Evolutionary conservation across 2,329 filamentous ascomycete species (phyloP).

Genomic region (Exophiala xenobiotica): DNA sequence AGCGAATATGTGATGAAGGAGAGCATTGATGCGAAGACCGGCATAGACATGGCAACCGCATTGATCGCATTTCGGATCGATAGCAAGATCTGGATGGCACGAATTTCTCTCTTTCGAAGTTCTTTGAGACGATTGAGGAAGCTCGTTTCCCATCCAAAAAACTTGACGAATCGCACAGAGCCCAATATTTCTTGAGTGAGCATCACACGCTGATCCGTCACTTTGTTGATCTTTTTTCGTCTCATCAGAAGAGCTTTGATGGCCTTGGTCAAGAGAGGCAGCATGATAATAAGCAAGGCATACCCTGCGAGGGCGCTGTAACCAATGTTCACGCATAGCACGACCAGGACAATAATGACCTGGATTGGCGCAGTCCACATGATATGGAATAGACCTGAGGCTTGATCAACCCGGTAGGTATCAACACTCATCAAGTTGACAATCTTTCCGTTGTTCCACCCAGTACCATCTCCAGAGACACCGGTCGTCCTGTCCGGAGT

Average conservation of each 20-base stretch:
- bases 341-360: constrained; percentile 72
- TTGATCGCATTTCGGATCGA: constrained; percentile 83
- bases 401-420: constrained; percentile 87
- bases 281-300: constrained; percentile 71
- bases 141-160: constrained; percentile 89
- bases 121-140: constrained; percentile 75
- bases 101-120: constrained; percentile 74
- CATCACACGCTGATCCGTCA: constrained; percentile 88
- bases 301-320: constrained; percentile 91
- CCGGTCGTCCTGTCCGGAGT: constrained; percentile 46
- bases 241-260: constrained; percentile 75
- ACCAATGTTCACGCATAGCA: constrained; percentile 81
- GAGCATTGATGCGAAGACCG: constrained; percentile 92
- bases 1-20: constrained; percentile 78
- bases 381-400: constrained; percentile 85
- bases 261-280: constrained; percentile 74
- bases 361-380: constrained; percentile 82
- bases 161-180: constrained; percentile 92
- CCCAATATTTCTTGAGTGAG: constrained; percentile 90
- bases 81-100: constrained; percentile 78
- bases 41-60: constrained; percentile 76
- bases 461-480: constrained; percentile 67
- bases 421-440: constrained; percentile 94
- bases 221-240: constrained; percentile 80
- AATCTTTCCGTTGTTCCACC: constrained; percentile 90